A percentile compares a stretch with the other conserved stretches of the same genome.
Evolutionary conservation across 352 stramenopile species (phyloP).

Genomic region (Pythium aquatile): DNA sequence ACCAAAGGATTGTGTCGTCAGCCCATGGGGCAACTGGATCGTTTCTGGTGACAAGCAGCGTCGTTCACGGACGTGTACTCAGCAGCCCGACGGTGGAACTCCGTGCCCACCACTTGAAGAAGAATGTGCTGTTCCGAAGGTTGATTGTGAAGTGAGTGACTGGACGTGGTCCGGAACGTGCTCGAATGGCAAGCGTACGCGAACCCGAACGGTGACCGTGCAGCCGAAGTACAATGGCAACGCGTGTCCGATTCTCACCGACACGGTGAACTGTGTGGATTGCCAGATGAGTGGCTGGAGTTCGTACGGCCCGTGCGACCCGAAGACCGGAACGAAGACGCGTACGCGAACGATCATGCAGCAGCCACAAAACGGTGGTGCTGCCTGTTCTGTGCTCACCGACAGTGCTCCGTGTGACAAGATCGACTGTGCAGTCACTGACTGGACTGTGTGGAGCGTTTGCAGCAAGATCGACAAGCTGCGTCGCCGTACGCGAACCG

Average conservation of each 20-base stretch:
- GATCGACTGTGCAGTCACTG: slow-evolving; percentile 45
- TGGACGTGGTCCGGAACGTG: slow-evolving; percentile 32
- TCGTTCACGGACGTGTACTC: slow-evolving; percentile 16
- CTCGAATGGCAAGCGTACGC: slow-evolving; percentile 21
- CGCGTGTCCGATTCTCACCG: slow-evolving; percentile 1
- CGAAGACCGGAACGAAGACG: slow-evolving; percentile 29
- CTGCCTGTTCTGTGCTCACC: slow-evolving; percentile 39
- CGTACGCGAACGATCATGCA: slow-evolving; percentile 46
- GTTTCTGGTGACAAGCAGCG: slow-evolving; percentile 17
- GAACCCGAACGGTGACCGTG: slow-evolving; percentile 25
- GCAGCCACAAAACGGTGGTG: slow-evolving; percentile 42
- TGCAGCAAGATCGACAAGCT: slow-evolving; percentile 36
- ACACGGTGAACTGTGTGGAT: slow-evolving; percentile 22
- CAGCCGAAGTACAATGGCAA: slow-evolving; percentile 25
- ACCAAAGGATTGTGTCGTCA: slow-evolving; percentile 29
- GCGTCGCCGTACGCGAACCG: slow-evolving; percentile 44
- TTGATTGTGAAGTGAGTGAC: slow-evolving; percentile 31
- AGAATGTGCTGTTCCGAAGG: slow-evolving; percentile 26
- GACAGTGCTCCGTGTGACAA: slow-evolving; percentile 46
- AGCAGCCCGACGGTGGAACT: slow-evolving; percentile 36
- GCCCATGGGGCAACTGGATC: slow-evolving; percentile 28
- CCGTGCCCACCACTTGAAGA: slow-evolving; percentile 45
- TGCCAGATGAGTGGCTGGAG: slow-evolving; percentile 30
- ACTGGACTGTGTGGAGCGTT: slow-evolving; percentile 45
- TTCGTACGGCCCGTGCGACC: slow-evolving; percentile 19